These are phyloP conservation scores for Bassia scoparia DNA, from an alignment of 148 eudicot genomes.

Conservation along the genomic window DNA sequence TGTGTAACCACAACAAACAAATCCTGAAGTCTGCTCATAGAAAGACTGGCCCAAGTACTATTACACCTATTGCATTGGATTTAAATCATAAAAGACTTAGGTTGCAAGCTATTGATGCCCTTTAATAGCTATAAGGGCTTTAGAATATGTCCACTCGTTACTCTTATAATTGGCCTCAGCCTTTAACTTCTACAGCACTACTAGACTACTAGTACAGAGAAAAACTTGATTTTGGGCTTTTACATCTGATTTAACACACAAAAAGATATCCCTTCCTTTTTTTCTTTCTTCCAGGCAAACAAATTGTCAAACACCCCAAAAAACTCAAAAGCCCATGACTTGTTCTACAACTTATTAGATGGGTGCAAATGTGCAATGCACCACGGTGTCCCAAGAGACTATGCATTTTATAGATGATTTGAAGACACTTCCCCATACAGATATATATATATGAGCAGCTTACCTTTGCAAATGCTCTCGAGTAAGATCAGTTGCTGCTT, in stretches of 20 bases:
- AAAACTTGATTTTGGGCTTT: background rate
- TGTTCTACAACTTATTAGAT: background rate
- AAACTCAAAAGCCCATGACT: background rate
- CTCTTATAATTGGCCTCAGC: background rate
- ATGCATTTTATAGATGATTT: background rate
- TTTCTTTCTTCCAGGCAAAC: background rate
- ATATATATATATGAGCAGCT: background rate
- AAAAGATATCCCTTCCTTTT: background rate
- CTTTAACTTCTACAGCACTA: background rate
- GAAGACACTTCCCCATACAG: background rate
- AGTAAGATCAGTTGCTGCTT: conserved; percentile 82
- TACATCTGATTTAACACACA: background rate
- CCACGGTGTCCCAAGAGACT: background rate
- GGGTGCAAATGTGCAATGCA: background rate
- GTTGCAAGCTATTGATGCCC: background rate
- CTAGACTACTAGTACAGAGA: no score
- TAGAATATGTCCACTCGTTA: background rate
- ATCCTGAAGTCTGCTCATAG: no score
- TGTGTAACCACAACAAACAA: background rate
- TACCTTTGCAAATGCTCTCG: conserved; percentile 90
- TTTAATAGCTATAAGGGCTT: background rate
- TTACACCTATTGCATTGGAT: no score
- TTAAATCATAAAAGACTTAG: background rate
- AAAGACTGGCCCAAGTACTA: no score
- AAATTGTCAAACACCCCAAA: background rate